A percentile compares a stretch with the other conserved stretches of the same genome.
phyloP scores from a whole-genome alignment of 2,329 filamentous ascomycete genomes.

The Epichloe coenophiala region DNA sequence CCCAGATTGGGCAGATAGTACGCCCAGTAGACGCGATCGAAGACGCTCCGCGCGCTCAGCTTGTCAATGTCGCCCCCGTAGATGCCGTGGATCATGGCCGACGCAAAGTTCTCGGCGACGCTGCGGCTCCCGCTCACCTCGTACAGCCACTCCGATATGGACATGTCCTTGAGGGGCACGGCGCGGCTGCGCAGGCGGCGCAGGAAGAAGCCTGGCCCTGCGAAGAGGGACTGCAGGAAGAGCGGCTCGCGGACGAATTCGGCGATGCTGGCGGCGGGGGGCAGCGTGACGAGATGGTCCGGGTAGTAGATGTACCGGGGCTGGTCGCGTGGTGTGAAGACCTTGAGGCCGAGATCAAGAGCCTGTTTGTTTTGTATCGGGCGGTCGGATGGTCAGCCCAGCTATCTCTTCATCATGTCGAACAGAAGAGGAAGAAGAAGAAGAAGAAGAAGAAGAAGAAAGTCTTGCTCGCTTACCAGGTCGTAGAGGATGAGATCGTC shows the following conservation, averaged over 20 bases:
- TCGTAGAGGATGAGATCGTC: slow-evolving; percentile 56
- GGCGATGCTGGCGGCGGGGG: slow-evolving; percentile 15
- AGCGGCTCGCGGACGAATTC: slow-evolving; percentile 19
- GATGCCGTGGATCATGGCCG: slow-evolving; percentile 71
- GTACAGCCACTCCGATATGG: slow-evolving; percentile 24
- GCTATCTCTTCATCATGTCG: no score
- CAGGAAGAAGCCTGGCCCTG: slow-evolving; percentile 13
- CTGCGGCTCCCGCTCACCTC: slow-evolving; percentile 15
- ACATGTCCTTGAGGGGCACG: slow-evolving; percentile 17
- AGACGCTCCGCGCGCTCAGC: slow-evolving; percentile 56
- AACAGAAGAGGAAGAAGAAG: neutral
- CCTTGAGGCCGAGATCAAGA: slow-evolving; percentile 22
- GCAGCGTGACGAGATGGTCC: slow-evolving; percentile 42
- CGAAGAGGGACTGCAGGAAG: slow-evolving; percentile 18
- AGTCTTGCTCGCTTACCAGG: slow-evolving; percentile 45
- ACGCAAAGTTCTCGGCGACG: slow-evolving; percentile 59
- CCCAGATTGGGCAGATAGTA: slow-evolving; percentile 15
- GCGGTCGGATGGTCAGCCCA: slow-evolving; percentile 1
- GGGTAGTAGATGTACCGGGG: slow-evolving; percentile 76
- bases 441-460: neutral
- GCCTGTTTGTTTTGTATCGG: slow-evolving; percentile 13
- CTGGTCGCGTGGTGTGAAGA: slow-evolving; percentile 34
- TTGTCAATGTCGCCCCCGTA: slow-evolving; percentile 81
- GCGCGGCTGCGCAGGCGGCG: slow-evolving; percentile 10
- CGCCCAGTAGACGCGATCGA: slow-evolving; percentile 19